Conservation (phyloP, 257 asterid species). For the Rauvolfia tetraphylla region DNA sequence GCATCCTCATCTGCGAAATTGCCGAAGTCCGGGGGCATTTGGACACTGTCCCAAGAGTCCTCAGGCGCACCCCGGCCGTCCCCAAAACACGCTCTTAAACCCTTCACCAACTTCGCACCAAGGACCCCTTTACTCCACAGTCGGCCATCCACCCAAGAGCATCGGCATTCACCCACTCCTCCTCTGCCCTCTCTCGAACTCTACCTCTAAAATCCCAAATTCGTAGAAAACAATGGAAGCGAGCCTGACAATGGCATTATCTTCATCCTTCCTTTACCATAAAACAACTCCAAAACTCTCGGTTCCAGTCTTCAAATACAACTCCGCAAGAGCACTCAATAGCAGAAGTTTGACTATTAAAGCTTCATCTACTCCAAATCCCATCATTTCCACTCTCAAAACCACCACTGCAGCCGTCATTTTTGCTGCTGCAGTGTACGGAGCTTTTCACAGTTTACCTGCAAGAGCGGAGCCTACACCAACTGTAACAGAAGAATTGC, state of each 20-base stretch:
- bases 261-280: background rate
- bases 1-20: no score
- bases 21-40: no score
- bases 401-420: conserved; percentile 45
- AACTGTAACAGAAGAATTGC: conserved; percentile 27
- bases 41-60: no score
- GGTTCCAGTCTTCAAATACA: background rate
- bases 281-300: background rate
- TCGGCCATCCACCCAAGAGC: background rate
- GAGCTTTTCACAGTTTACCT: conserved; percentile 31
- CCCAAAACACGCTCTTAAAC: no score
- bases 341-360: conserved; percentile 21
- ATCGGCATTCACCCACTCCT: background rate
- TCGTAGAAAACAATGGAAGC: background rate
- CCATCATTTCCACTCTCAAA: conserved; percentile 38
- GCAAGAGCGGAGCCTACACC: conserved; percentile 32
- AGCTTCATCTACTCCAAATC: conserved; percentile 26
- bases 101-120: no score
- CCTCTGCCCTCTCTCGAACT: no score
- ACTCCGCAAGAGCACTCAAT: background rate
- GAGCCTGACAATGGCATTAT: conserved; percentile 1
- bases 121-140: no score
- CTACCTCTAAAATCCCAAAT: background rate
- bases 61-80: no score
- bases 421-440: conserved; percentile 53